Conservation (phyloP, 129 eudicot species). For the Flaveria bidentis region DNA sequence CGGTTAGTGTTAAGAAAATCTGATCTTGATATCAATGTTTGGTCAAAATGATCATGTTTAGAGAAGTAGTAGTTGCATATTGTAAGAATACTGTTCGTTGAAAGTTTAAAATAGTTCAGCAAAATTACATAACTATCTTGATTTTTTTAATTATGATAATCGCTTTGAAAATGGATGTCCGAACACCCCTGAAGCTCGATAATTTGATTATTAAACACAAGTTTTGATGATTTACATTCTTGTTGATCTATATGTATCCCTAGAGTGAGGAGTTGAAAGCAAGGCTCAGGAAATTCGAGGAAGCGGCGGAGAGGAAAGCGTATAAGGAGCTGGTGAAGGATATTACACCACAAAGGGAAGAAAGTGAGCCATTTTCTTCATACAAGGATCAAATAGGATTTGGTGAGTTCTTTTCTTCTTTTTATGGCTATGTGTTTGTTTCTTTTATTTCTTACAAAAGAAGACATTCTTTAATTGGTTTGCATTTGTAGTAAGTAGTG, state of each 20-base stretch:
- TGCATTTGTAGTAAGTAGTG: not conserved
- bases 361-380: constrained; percentile 84
- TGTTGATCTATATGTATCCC: not conserved
- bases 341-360: constrained; percentile 66
- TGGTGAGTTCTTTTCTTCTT: constrained; percentile 42
- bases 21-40: not conserved
- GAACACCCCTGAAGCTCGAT: not conserved
- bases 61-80: too few relatives aligned
- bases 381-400: constrained; percentile 93
- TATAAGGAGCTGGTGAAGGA: constrained; percentile 85
- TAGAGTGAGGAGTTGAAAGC: constrained; percentile 87
- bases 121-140: not conserved
- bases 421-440: not conserved
- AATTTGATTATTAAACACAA: not conserved
- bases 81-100: too few relatives aligned
- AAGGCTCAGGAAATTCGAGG: constrained; percentile 68
- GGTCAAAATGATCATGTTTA: too few relatives aligned
- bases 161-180: not conserved
- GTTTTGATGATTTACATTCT: not conserved
- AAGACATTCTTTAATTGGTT: not conserved
- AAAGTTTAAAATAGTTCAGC: not conserved
- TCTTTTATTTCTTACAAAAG: not conserved
- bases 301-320: constrained; percentile 78
- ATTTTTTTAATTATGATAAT: not conserved
- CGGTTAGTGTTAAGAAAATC: not conserved